phyloP scores from a whole-genome alignment of 2,329 filamentous ascomycete genomes.

The Lachnellula arida region DNA sequence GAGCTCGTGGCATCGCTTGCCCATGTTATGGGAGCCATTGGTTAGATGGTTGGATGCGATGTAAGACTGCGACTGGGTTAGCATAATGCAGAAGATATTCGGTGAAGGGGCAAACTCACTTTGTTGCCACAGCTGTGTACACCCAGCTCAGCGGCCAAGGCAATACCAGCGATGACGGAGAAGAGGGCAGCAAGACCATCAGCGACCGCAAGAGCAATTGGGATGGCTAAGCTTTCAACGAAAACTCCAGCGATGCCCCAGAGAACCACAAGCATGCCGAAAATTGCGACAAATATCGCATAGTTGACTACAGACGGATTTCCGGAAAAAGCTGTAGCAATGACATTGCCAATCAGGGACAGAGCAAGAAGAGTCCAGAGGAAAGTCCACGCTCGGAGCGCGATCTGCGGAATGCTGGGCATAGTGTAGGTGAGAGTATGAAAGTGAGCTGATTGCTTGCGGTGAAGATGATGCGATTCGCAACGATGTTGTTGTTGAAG shows the following conservation, averaged over 20 bases:
- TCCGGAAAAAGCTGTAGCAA: slow-evolving; percentile 53
- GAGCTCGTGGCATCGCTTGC: slow-evolving; percentile 67
- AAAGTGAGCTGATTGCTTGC: neutral
- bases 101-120: slow-evolving; percentile 37
- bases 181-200: slow-evolving; percentile 58
- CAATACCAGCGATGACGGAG: slow-evolving; percentile 65
- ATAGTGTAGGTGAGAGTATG: slow-evolving; percentile 11
- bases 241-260: slow-evolving; percentile 56
- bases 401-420: slow-evolving; percentile 19
- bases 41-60: slow-evolving; percentile 52
- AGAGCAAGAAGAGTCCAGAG: slow-evolving; percentile 28
- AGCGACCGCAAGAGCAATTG: slow-evolving; percentile 47
- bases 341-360: slow-evolving; percentile 31
- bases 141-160: slow-evolving; percentile 64
- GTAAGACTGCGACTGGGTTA: slow-evolving; percentile 31
- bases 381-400: slow-evolving; percentile 25
- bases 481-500: neutral
- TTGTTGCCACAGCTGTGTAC: slow-evolving; percentile 62
- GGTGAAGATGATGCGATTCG: neutral
- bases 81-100: neutral
- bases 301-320: slow-evolving; percentile 53
- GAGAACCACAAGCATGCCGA: slow-evolving; percentile 61
- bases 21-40: slow-evolving; percentile 49
- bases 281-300: slow-evolving; percentile 64
- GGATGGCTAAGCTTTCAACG: slow-evolving; percentile 47